phyloP scores from a whole-genome alignment of 768 basidiomycete species.

The Termitomyces sp. region DNA sequence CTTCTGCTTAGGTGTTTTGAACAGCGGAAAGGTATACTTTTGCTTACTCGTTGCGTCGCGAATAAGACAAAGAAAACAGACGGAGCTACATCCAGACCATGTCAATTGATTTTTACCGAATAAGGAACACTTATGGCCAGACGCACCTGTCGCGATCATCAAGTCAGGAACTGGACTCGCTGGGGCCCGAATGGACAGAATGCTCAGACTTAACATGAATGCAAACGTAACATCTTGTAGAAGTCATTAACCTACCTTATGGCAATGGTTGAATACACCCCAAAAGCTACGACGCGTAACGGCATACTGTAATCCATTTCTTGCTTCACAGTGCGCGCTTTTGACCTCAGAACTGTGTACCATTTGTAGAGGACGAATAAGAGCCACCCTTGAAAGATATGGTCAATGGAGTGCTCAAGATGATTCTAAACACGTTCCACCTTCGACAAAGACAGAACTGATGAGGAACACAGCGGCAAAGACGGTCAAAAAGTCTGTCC shows the following conservation, averaged over 20 bases:
- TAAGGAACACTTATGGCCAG: neutral
- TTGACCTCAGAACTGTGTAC: slow-evolving; percentile 17
- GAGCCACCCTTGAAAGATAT: slow-evolving; percentile 30
- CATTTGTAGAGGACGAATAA: slow-evolving; percentile 31
- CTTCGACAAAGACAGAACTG: slow-evolving; percentile 32
- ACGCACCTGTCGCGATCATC: slow-evolving; percentile 38
- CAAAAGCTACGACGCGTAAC: slow-evolving; percentile 40
- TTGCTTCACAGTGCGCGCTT: slow-evolving; percentile 17
- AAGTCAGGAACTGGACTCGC: slow-evolving; percentile 42
- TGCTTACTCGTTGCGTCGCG: slow-evolving; percentile 36
- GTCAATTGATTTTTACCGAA: neutral
- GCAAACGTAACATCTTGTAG: too few species aligned
- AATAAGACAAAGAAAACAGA: slow-evolving; percentile 40
- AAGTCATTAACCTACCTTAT: slow-evolving; percentile 25
- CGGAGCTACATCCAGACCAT: slow-evolving; percentile 25
- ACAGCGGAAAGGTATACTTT: neutral
- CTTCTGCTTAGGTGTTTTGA: neutral
- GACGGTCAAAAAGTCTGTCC: slow-evolving; percentile 34
- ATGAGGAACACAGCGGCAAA: slow-evolving; percentile 34
- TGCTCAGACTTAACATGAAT: slow-evolving; percentile 28
- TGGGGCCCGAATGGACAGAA: slow-evolving; percentile 38
- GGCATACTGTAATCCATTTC: slow-evolving; percentile 38
- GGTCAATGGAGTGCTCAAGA: neutral
- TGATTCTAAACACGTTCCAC: slow-evolving; percentile 15
- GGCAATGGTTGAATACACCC: slow-evolving; percentile 34